These are phyloP conservation scores for Hura crepitans DNA, from an alignment of 441 rosid genomes.

Conservation along the genomic window DNA sequence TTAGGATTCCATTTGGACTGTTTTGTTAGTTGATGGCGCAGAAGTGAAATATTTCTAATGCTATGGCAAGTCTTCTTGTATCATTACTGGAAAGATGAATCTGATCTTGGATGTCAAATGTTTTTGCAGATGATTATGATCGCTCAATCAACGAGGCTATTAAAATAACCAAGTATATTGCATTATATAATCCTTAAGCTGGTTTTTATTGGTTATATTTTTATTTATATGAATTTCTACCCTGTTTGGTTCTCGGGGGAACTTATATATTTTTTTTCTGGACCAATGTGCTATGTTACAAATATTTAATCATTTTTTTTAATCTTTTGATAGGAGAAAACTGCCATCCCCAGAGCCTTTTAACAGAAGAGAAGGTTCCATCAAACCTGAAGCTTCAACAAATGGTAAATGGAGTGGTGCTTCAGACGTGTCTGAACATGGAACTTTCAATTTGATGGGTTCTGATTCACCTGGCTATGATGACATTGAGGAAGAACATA, in stretches of 20 bases:
- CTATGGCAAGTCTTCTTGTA: neutral
- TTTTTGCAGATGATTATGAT: constrained; percentile 94
- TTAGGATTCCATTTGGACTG: neutral
- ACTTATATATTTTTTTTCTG: neutral
- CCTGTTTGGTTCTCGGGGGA: neutral
- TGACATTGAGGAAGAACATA: constrained; percentile 54
- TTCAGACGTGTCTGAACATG: constrained; percentile 43
- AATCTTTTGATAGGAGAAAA: constrained; percentile 50
- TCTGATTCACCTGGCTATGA: constrained; percentile 63
- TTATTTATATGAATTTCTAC: neutral
- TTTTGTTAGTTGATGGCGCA: neutral
- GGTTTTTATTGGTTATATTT: neutral
- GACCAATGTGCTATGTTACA: neutral
- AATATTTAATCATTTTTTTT: neutral
- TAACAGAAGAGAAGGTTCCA: constrained; percentile 54
- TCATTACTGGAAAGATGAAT: neutral
- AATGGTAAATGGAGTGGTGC: constrained; percentile 69
- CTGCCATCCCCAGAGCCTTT: constrained; percentile 81
- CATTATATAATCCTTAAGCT: neutral
- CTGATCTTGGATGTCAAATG: constrained; percentile 20
- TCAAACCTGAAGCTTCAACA: constrained; percentile 55
- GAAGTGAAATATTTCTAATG: neutral
- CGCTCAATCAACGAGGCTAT: constrained; percentile 96
- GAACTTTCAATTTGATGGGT: constrained; percentile 42
- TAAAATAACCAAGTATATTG: constrained; percentile 77